phyloP scores from a whole-genome alignment of 169 alveolate genomes.

The Plasmodium fragile region DNA sequence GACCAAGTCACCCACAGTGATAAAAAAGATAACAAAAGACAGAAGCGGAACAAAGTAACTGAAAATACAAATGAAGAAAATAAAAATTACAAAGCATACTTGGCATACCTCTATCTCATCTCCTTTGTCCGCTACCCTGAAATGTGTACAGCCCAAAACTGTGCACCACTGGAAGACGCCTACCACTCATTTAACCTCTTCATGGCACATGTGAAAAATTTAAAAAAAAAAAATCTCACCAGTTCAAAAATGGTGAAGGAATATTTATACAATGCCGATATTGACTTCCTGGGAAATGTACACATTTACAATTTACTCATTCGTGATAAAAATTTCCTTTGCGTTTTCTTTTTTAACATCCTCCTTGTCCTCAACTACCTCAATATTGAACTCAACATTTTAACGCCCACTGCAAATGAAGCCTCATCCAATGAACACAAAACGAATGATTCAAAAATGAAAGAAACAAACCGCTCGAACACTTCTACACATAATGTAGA shows the following conservation, averaged over 20 bases:
- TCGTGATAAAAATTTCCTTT: slow-evolving; percentile 23
- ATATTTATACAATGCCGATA: slow-evolving; percentile 8
- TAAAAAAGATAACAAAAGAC: not conserved
- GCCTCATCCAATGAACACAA: not conserved
- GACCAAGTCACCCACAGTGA: not conserved
- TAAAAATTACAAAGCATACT: slow-evolving; percentile 10
- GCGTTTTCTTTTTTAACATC: slow-evolving; percentile 35
- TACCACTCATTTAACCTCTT: slow-evolving; percentile 30
- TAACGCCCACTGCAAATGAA: not conserved
- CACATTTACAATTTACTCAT: slow-evolving; percentile 43
- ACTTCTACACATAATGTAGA: not conserved
- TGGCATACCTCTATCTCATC: slow-evolving; percentile 30
- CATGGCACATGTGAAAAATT: slow-evolving; percentile 7
- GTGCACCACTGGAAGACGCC: slow-evolving; percentile 19
- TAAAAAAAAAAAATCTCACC: slow-evolving; percentile 26
- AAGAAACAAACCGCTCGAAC: not conserved
- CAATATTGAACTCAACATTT: slow-evolving; percentile 2
- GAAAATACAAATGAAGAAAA: not conserved
- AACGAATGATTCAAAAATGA: not conserved
- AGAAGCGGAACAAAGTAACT: not conserved
- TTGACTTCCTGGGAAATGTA: slow-evolving; percentile 31
- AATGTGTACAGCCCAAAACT: slow-evolving; percentile 2
- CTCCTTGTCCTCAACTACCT: slow-evolving; percentile 23
- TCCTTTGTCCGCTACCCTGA: slow-evolving; percentile 37
- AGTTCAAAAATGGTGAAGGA: not conserved